Percentiles rank a stretch among this genome's conserved stretches.
Conservation (phyloP, 148 eudicot genomes). For the Polygonum aviculare region DNA sequence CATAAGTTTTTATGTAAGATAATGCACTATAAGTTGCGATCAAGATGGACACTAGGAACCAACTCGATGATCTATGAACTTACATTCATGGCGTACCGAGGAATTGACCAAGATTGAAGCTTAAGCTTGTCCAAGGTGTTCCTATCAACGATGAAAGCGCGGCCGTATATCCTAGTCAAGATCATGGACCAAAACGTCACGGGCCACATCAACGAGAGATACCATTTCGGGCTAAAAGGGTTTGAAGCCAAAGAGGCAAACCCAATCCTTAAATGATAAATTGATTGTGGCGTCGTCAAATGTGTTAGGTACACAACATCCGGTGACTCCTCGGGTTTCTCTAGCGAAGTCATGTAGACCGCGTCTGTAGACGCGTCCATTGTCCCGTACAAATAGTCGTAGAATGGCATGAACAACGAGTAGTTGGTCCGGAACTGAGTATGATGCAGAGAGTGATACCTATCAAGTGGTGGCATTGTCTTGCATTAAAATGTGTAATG, state of each 20-base stretch:
- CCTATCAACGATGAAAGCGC: conserved; percentile 26
- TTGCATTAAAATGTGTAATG: too few species aligned
- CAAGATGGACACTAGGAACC: too few species aligned
- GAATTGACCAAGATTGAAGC: conserved; percentile 43
- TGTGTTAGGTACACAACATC: conserved; percentile 35
- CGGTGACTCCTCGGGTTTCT: conserved; percentile 19
- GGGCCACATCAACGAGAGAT: conserved; percentile 28
- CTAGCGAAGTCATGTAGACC: conserved; percentile 18
- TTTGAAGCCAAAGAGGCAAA: conserved; percentile 32
- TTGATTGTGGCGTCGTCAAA: conserved; percentile 30
- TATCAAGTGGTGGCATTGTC: neutral
- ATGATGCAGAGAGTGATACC: conserved; percentile 27
- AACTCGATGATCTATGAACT: neutral
- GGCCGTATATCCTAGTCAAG: conserved; percentile 19
- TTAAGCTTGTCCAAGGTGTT: conserved; percentile 33
- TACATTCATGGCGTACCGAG: conserved; percentile 36
- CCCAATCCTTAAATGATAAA: conserved; percentile 31
- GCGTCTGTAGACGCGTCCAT: conserved; percentile 30
- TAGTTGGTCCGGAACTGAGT: conserved; percentile 41
- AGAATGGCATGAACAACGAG: conserved; percentile 40
- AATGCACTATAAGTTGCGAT: too few species aligned
- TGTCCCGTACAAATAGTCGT: conserved; percentile 37
- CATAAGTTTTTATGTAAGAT: too few species aligned
- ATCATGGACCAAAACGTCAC: conserved; percentile 26
- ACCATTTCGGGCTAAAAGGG: conserved; percentile 22